Conservation (phyloP, 352 stramenopile genomes). For the Phytophthora quininea region DNA sequence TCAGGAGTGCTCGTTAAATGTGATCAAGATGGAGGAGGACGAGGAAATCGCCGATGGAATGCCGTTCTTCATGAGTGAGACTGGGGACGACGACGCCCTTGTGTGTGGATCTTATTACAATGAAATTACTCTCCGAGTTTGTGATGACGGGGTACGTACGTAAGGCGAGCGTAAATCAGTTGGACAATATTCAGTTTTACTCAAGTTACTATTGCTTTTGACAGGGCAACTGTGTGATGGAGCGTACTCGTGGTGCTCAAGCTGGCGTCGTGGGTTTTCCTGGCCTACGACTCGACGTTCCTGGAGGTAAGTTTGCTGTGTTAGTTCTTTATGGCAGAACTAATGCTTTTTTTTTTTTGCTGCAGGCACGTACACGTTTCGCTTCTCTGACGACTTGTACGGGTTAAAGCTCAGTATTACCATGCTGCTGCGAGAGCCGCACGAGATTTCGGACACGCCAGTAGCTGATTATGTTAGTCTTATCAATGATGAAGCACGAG, state of each 20-base stretch:
- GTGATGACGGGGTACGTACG: slow-evolving; percentile 64
- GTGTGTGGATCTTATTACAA: slow-evolving; percentile 72
- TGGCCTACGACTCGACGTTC: slow-evolving; percentile 65
- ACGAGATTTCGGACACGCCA: slow-evolving; percentile 50
- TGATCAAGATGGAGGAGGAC: slow-evolving; percentile 84
- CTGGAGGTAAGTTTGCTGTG: slow-evolving; percentile 49
- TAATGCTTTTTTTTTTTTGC: slow-evolving; percentile 3
- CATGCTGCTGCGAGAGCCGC: slow-evolving; percentile 49
- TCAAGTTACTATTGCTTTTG: slow-evolving; percentile 5
- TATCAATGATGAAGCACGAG: slow-evolving; percentile 41
- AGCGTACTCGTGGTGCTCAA: slow-evolving; percentile 51
- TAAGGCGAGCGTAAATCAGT: slow-evolving; percentile 26
- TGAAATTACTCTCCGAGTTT: slow-evolving; percentile 60
- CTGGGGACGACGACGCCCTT: slow-evolving; percentile 68
- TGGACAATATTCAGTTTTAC: no score
- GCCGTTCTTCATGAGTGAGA: slow-evolving; percentile 75
- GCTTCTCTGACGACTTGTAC: slow-evolving; percentile 68
- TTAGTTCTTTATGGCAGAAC: neutral
- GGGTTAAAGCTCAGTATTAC: slow-evolving; percentile 61
- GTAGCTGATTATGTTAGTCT: slow-evolving; percentile 34
- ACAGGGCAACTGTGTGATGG: slow-evolving; percentile 67
- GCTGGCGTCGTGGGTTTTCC: slow-evolving; percentile 67
- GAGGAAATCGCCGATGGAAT: slow-evolving; percentile 62
- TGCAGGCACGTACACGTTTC: slow-evolving; percentile 76
- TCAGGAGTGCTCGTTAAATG: slow-evolving; percentile 64